Conservation (phyloP, 2,329 filamentous ascomycete species). For the Coniochaeta ligniaria region DNA sequence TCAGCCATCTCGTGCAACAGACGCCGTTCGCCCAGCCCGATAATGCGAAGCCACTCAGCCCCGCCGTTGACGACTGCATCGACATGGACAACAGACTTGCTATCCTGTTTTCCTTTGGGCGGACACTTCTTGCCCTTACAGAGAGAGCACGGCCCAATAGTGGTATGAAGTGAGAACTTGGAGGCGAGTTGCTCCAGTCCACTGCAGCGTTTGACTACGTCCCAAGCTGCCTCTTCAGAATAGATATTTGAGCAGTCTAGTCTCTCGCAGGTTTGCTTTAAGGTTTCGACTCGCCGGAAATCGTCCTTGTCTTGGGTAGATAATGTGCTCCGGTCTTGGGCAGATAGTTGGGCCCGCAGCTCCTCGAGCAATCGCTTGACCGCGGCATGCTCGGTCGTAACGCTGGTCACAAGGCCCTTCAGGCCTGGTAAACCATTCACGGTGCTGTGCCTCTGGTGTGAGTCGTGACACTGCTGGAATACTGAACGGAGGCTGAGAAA, state of each 20-base stretch:
- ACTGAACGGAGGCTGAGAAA: background rate
- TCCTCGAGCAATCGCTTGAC: background rate
- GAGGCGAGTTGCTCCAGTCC: background rate
- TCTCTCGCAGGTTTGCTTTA: background rate
- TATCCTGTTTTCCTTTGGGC: background rate
- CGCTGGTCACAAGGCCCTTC: background rate
- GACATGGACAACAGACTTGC: conserved; percentile 1
- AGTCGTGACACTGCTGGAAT: background rate
- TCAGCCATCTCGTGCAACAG: conserved; percentile 16
- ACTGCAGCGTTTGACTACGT: background rate
- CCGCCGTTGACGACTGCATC: conserved; percentile 20
- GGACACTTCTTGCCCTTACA: conserved; percentile 4
- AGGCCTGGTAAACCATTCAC: background rate
- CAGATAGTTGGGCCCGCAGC: no score
- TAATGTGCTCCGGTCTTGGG: background rate
- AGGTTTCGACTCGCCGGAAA: background rate
- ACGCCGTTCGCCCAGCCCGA: conserved; percentile 14
- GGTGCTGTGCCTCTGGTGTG: background rate
- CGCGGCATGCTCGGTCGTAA: background rate
- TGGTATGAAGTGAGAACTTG: background rate
- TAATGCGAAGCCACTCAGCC: conserved; percentile 18
- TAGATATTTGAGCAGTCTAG: background rate
- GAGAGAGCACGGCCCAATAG: background rate
- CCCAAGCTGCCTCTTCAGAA: background rate
- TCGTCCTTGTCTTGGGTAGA: background rate